These are phyloP conservation scores for Cymbopogon citratus DNA, from an alignment of 176 grass and related monocot species.

Conservation along the genomic window DNA sequence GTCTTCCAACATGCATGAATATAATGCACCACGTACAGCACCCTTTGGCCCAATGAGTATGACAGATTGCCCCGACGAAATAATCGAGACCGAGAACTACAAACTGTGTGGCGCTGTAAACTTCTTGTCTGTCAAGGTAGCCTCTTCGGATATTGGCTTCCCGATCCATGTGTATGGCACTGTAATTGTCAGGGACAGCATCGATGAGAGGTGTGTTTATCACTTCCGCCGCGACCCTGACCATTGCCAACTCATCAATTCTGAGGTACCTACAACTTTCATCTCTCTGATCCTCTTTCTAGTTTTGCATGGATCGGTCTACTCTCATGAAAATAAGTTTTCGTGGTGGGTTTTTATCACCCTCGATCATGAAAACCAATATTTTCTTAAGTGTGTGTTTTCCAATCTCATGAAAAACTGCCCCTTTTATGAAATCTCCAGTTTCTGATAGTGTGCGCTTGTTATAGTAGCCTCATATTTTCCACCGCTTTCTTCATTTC, in stretches of 20 bases:
- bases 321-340: too few species aligned
- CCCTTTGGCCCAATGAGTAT: neutral
- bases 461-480: neutral
- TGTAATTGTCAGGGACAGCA: neutral
- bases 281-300: too few species aligned
- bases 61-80: neutral
- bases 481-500: too few species aligned
- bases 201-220: neutral
- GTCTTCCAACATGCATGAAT: neutral
- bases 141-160: neutral
- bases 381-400: too few species aligned
- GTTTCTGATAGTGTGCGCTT: too few species aligned
- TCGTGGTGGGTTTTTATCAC: too few species aligned
- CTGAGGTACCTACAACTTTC: neutral
- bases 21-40: neutral
- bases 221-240: neutral
- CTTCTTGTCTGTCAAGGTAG: neutral
- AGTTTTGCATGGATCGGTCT: too few species aligned
- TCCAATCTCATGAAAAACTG: too few species aligned
- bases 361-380: too few species aligned
- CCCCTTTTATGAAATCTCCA: too few species aligned
- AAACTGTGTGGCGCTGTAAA: neutral
- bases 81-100: neutral
- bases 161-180: neutral
- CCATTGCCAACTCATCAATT: slow-evolving; percentile 1